Conservation (phyloP, 2,329 filamentous ascomycete species). For the Fusarium coicis region DNA sequence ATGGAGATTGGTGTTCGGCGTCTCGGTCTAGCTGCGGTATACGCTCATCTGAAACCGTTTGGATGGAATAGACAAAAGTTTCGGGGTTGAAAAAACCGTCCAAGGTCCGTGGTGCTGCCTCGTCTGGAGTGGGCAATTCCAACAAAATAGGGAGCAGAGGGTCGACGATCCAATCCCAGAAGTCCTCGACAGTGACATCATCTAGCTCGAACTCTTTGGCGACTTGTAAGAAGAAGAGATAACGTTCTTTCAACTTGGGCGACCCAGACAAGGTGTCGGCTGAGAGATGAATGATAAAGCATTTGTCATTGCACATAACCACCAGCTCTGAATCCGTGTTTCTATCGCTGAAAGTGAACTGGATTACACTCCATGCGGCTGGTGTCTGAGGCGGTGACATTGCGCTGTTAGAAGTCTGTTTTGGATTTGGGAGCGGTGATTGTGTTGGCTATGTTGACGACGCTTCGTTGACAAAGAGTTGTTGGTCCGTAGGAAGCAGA, state of each 20-base stretch:
- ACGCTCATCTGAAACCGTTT: accelerated
- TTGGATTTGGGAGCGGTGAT: too few relatives aligned
- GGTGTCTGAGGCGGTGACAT: accelerated
- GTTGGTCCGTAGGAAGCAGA: too few relatives aligned
- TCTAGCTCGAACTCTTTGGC: neutral
- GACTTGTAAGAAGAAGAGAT: neutral
- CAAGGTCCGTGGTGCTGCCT: accelerated
- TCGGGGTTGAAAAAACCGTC: neutral
- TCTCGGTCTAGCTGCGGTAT: neutral
- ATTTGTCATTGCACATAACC: neutral
- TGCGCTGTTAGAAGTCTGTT: accelerated
- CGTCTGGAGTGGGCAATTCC: neutral
- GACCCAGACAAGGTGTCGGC: neutral
- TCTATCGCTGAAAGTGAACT: neutral
- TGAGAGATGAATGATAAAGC: accelerated
- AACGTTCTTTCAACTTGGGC: accelerated
- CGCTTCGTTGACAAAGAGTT: too few relatives aligned
- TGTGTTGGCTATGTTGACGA: too few relatives aligned
- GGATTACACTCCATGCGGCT: neutral
- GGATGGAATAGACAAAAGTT: accelerated
- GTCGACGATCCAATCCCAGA: neutral
- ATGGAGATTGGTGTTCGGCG: accelerated
- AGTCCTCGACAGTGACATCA: neutral
- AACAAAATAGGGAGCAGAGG: neutral
- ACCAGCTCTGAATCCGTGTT: neutral